These are phyloP conservation scores for Bidens hawaiensis DNA, from an alignment of 140 eudicot genomes.

Conservation along the genomic window DNA sequence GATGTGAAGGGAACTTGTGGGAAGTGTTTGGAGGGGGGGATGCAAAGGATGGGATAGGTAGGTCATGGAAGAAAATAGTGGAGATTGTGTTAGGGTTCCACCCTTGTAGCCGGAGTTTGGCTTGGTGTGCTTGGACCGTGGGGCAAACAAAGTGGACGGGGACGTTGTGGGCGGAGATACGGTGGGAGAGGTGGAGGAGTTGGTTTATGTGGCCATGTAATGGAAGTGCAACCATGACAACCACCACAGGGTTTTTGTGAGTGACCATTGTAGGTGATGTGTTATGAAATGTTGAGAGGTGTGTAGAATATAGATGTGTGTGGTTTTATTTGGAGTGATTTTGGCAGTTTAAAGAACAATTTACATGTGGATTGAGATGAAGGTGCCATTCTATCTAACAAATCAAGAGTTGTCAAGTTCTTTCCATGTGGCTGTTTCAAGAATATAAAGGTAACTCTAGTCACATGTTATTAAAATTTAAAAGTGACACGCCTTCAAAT, in stretches of 20 bases:
- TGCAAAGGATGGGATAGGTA: constrained; percentile 23
- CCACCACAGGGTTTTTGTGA: constrained; percentile 5
- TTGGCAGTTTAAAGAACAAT: too few relatives aligned
- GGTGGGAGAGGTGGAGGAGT: constrained; percentile 55
- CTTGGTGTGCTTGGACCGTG: constrained; percentile 39
- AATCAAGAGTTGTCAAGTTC: not conserved
- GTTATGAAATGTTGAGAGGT: not conserved
- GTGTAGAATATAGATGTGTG: too few relatives aligned
- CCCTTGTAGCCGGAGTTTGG: constrained; percentile 37
- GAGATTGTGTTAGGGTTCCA: constrained; percentile 26
- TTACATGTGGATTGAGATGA: constrained; percentile 7
- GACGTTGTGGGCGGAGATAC: constrained; percentile 30
- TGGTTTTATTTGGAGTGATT: too few relatives aligned
- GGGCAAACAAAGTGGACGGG: constrained; percentile 43
- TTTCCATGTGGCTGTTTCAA: not conserved
- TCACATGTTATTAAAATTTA: constrained; percentile 1
- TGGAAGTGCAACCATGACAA: constrained; percentile 56
- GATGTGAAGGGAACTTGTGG: constrained; percentile 46
- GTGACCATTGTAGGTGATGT: constrained; percentile 9
- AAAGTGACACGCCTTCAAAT: too few relatives aligned
- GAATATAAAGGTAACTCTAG: not conserved
- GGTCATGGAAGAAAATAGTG: constrained; percentile 36
- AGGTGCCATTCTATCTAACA: not conserved
- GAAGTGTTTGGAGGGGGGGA: constrained; percentile 30
- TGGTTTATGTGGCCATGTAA: constrained; percentile 70